A percentile compares a stretch with the other conserved stretches of the same genome.
phyloP scores from a whole-genome alignment of 2,329 filamentous ascomycete genomes.

The Orbilia javanica region DNA sequence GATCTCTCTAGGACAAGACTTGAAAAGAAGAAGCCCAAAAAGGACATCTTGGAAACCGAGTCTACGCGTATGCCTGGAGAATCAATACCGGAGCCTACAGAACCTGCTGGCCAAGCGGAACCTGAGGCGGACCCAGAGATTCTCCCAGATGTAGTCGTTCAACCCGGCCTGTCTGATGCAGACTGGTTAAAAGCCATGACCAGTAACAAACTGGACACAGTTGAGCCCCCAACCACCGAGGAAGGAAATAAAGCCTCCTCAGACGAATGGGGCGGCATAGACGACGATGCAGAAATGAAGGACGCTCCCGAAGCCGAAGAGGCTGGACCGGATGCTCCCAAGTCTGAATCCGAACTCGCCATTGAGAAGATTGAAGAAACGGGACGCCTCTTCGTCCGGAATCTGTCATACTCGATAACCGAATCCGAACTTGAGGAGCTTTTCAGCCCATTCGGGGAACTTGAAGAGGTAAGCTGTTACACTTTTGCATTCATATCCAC shows the following conservation, averaged over 20 bases:
- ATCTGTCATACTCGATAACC: conserved; percentile 83
- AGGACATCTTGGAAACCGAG: not conserved
- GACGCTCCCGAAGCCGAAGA: conserved; percentile 61
- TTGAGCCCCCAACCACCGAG: conserved; percentile 8
- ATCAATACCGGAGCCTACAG: conserved; percentile 22
- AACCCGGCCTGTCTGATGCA: conserved; percentile 70
- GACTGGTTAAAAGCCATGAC: conserved; percentile 94
- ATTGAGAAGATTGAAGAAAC: conserved; percentile 77
- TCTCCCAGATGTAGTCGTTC: conserved; percentile 32
- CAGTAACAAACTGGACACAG: conserved; percentile 83
- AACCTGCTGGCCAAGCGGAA: conserved; percentile 2
- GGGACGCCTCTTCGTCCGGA: conserved; percentile 86
- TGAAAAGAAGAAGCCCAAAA: conserved; percentile 69
- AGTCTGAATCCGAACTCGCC: conserved; percentile 64
- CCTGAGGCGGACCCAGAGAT: conserved; percentile 36
- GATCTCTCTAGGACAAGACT: conserved; percentile 68
- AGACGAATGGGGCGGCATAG: conserved; percentile 52
- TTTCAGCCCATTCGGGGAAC: conserved; percentile 78
- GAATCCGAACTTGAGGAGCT: conserved; percentile 80
- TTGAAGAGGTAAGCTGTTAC: conserved; percentile 83
- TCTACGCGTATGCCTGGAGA: conserved; percentile 54
- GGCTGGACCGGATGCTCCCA: conserved; percentile 62
- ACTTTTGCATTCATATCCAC: not conserved
- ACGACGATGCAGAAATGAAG: conserved; percentile 59
- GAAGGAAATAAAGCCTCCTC: conserved; percentile 42